Conservation (phyloP, 768 basidiomycete genomes). For the Rhizopogon sp. region DNA sequence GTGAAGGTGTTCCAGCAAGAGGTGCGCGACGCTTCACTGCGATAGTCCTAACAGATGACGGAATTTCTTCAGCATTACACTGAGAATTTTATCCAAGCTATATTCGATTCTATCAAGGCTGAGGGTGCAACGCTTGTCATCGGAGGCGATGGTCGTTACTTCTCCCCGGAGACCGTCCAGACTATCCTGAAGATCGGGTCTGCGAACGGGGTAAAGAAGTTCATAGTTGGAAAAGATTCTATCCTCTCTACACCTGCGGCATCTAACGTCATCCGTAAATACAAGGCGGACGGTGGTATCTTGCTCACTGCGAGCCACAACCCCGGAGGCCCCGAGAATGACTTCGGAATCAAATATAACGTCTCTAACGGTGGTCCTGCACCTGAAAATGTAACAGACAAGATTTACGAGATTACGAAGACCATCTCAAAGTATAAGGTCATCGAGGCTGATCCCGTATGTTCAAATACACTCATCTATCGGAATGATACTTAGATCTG, state of each 20-base stretch:
- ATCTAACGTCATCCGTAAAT: conserved; percentile 92
- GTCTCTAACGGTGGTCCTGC: conserved; percentile 97
- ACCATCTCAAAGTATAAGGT: conserved; percentile 81
- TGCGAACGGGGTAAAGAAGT: conserved; percentile 86
- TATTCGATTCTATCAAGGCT: conserved; percentile 83
- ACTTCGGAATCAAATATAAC: conserved; percentile 99
- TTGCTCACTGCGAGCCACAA: conserved; percentile 97
- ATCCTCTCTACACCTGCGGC: conserved; percentile 98
- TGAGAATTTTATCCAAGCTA: conserved; percentile 96
- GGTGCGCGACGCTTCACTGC: conserved; percentile 37
- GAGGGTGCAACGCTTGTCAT: conserved; percentile 84
- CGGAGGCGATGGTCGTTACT: conserved; percentile 96
- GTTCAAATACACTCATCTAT: conserved; percentile 22
- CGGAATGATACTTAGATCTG: background rate
- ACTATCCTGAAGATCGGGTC: conserved; percentile 92
- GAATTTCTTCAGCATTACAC: conserved; percentile 79
- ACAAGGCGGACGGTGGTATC: conserved; percentile 96
- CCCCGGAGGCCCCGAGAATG: conserved; percentile 95
- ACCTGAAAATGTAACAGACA: conserved; percentile 93
- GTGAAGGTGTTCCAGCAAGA: conserved; percentile 98
- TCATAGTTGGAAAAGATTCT: conserved; percentile 87
- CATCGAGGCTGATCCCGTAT: conserved; percentile 69
- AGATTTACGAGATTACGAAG: conserved; percentile 90
- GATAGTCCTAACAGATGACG: conserved; percentile 9
- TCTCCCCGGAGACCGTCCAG: conserved; percentile 80